Percentiles rank a stretch among this genome's conserved stretches.
These are phyloP conservation scores for Agapanthus africanus DNA, from an alignment of 106 monocot genomes.

Conservation along the genomic window DNA sequence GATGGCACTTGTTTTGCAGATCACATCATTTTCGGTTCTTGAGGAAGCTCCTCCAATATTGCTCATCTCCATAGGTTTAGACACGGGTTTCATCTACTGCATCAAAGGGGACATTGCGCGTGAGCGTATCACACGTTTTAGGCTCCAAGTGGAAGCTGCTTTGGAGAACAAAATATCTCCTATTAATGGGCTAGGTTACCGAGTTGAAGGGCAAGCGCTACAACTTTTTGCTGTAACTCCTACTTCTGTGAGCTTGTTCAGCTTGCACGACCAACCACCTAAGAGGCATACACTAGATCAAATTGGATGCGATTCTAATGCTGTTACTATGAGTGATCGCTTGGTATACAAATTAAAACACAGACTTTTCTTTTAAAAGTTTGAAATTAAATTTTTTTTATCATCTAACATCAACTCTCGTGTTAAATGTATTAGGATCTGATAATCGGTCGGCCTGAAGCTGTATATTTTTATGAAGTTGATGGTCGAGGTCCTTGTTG, in stretches of 20 bases:
- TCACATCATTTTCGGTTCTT: conserved; percentile 87
- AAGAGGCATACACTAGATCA: conserved; percentile 77
- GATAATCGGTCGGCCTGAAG: conserved; percentile 90
- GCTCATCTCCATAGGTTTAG: conserved; percentile 71
- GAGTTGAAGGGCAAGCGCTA: conserved; percentile 65
- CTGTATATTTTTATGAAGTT: conserved; percentile 94
- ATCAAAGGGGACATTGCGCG: conserved; percentile 96
- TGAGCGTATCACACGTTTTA: conserved; percentile 89
- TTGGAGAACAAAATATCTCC: conserved; percentile 30
- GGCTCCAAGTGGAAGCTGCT: conserved; percentile 51
- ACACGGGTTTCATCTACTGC: conserved; percentile 88
- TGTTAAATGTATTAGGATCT: conserved; percentile 55
- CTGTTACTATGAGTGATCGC: conserved; percentile 86
- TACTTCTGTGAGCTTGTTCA: conserved; percentile 72
- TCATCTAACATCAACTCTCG: background rate
- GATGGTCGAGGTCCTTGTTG: conserved; percentile 97
- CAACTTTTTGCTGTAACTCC: conserved; percentile 88
- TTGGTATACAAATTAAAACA: conserved; percentile 35
- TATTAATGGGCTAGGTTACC: conserved; percentile 77
- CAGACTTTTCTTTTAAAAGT: background rate
- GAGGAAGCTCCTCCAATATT: conserved; percentile 95
- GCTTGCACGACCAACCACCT: conserved; percentile 70
- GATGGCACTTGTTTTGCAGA: conserved; percentile 33
- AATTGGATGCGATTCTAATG: conserved; percentile 71
- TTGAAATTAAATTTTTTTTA: background rate